phyloP scores from a whole-genome alignment of 1,139 yeast species.

The Scheffersomyces titani region DNA sequence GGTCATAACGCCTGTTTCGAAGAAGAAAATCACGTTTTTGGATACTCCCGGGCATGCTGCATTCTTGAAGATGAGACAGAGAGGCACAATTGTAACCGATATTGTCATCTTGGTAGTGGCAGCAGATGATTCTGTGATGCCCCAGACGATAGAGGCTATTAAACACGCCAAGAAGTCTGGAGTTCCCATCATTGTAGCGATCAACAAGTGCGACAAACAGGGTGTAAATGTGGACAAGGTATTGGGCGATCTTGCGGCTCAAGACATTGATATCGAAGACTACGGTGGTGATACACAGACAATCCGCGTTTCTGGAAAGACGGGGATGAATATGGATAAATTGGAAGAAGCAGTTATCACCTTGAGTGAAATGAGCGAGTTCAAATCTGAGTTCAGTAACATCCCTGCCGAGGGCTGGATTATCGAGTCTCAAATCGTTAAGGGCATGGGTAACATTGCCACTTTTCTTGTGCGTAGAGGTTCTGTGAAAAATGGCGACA shows the following conservation, averaged over 20 bases:
- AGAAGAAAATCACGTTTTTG: conserved; percentile 78
- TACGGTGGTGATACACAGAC: conserved; percentile 96
- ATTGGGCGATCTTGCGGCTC: conserved; percentile 69
- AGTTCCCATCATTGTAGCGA: conserved; percentile 86
- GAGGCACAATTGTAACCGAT: conserved; percentile 95
- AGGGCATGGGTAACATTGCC: conserved; percentile 85
- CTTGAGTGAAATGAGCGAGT: conserved; percentile 78
- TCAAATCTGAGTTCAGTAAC: conserved; percentile 61
- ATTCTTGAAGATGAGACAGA: conserved; percentile 90
- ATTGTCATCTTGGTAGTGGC: conserved; percentile 94
- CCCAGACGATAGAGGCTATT: conserved; percentile 95
- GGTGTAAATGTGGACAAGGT: conserved; percentile 74
- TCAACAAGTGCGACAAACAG: conserved; percentile 87
- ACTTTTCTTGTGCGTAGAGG: conserved; percentile 85
- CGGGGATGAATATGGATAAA: conserved; percentile 81
- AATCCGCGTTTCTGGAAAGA: conserved; percentile 83
- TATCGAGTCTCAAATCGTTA: conserved; percentile 79
- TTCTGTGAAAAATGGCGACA: conserved; percentile 64
- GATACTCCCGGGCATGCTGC: conserved; percentile 99
- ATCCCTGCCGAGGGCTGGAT: conserved; percentile 83
- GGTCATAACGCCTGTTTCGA: conserved; percentile 72
- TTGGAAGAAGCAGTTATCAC: conserved; percentile 88
- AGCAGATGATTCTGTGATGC: conserved; percentile 97
- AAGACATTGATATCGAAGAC: conserved; percentile 85
- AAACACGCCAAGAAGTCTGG: conserved; percentile 86